A percentile compares a stretch with the other conserved stretches of the same genome.
Conservation (phyloP, 495 filamentous ascomycete species). For the Aspergillus avenaceus region DNA sequence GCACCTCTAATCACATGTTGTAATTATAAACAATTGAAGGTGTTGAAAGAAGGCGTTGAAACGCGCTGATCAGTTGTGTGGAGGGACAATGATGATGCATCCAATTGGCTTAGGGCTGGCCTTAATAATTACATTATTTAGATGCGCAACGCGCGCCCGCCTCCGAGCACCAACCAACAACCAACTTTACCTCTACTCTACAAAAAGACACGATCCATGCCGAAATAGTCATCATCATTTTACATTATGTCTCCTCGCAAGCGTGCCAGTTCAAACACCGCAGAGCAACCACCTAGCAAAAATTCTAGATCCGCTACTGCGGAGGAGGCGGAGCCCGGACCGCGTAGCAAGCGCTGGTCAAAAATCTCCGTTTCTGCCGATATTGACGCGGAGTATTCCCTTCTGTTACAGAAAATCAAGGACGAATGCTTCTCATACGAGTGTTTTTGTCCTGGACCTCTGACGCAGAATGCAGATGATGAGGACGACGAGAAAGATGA, state of each 20-base stretch:
- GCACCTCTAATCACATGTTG: no score
- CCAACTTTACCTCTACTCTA: background rate
- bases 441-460: constrained; percentile 23
- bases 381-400: constrained; percentile 25
- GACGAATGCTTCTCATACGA: constrained; percentile 26
- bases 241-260: constrained; percentile 6
- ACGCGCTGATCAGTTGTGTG: no score
- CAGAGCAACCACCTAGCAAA: background rate
- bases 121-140: no score
- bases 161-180: no score
- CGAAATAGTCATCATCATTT: background rate
- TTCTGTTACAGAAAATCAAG: constrained; percentile 8
- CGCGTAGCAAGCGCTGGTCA: constrained; percentile 33
- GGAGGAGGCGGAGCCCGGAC: background rate
- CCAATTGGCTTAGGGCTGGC: no score
- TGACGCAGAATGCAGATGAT: constrained; percentile 16
- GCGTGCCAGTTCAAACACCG: background rate
- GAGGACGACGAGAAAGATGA: constrained; percentile 5
- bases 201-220: no score
- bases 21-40: no score
- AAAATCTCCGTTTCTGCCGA: constrained; percentile 38
- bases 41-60: no score
- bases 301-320: background rate
- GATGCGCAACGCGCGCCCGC: no score
- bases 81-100: no score